Evolutionary conservation across 1,284 basidiomycete genomes (phyloP).

Genomic region (Pseudozyma tsukubaensis): DNA sequence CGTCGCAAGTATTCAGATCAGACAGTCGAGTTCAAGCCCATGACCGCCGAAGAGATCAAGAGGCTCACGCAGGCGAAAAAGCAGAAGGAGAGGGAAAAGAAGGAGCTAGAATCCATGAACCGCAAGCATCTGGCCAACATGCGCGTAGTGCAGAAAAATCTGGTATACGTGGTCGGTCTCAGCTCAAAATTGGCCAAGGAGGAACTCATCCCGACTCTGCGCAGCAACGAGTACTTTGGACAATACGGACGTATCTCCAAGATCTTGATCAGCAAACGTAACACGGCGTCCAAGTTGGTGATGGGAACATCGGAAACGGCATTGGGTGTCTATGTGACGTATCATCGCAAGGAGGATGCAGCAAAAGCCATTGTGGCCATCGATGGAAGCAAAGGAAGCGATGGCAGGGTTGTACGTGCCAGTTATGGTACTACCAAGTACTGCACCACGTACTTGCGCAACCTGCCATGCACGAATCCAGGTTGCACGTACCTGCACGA

Average conservation of each 20-base stretch:
- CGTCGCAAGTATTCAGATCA: conserved; percentile 92
- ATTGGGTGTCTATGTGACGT: conserved; percentile 95
- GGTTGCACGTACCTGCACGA: conserved; percentile 95
- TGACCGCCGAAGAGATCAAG: conserved; percentile 95
- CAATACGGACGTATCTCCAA: conserved; percentile 98
- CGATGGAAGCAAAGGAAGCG: conserved; percentile 79
- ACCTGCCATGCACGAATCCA: conserved; percentile 84
- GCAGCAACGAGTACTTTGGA: conserved; percentile 96
- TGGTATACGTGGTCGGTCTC: conserved; percentile 95
- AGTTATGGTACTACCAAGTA: conserved; percentile 98
- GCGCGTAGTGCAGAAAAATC: conserved; percentile 94
- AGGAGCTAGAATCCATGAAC: conserved; percentile 89
- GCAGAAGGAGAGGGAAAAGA: conserved; percentile 91
- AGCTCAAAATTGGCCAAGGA: conserved; percentile 91
- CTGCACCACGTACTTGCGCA: conserved; percentile 93
- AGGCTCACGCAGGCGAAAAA: conserved; percentile 95
- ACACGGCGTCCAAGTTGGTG: conserved; percentile 75
- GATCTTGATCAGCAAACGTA: conserved; percentile 91
- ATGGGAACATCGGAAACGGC: conserved; percentile 75
- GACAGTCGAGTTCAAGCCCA: conserved; percentile 92
- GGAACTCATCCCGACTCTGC: conserved; percentile 94
- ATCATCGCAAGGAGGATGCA: conserved; percentile 93
- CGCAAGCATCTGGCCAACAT: conserved; percentile 91
- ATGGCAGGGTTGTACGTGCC: conserved; percentile 76
- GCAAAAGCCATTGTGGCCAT: conserved; percentile 91